Conservation (phyloP, 192 early-diverging fungal genomes). For the Thamnidium elegans region DNA sequence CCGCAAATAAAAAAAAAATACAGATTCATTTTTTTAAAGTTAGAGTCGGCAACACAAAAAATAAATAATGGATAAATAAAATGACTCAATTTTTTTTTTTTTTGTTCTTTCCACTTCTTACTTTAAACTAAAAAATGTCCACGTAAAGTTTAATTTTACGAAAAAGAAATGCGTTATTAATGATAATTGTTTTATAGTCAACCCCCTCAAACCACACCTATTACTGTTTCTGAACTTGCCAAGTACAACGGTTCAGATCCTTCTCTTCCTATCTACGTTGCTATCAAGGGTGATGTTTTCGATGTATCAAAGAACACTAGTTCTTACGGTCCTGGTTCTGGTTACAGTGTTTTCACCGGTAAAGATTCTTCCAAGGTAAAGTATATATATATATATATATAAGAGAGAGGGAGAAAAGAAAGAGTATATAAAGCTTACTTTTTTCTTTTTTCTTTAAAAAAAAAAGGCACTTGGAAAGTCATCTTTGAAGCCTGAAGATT, state of each 20-base stretch:
- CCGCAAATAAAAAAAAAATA: too few species aligned
- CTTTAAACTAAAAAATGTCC: too few species aligned
- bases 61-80: too few species aligned
- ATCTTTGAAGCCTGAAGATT: slow-evolving; percentile 69
- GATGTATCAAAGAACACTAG: slow-evolving; percentile 65
- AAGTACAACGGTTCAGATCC: slow-evolving; percentile 61
- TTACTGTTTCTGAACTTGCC: slow-evolving; percentile 57
- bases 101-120: too few species aligned
- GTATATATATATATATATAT: not conserved
- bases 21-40: too few species aligned
- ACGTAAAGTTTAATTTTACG: not conserved
- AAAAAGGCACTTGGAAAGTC: slow-evolving; percentile 62
- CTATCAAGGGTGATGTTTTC: slow-evolving; percentile 78
- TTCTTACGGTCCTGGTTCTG: slow-evolving; percentile 63
- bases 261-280: slow-evolving; percentile 69
- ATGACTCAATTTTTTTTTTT: too few species aligned
- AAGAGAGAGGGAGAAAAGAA: too few species aligned
- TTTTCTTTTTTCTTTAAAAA: not conserved
- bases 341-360: slow-evolving; percentile 77
- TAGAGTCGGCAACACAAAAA: too few species aligned
- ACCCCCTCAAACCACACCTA: slow-evolving; percentile 39
- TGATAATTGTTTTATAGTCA: slow-evolving; percentile 8
- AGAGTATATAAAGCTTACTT: not conserved
- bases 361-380: slow-evolving; percentile 74
- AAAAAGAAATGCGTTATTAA: not conserved